phyloP scores from a whole-genome alignment of 1,139 yeast genomes.

The Waltiozyma sp. region DNA sequence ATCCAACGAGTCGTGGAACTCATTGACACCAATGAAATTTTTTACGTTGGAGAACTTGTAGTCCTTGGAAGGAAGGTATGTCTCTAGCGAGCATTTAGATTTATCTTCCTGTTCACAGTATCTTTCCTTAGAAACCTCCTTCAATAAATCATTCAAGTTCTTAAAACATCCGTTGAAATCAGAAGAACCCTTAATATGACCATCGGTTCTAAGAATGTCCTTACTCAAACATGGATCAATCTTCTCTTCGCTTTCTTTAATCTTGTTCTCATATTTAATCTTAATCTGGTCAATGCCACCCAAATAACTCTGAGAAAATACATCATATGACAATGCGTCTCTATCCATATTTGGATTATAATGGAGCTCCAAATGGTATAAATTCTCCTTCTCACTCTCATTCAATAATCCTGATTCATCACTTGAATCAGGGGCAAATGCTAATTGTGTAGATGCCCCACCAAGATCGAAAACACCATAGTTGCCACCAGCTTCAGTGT shows the following conservation, averaged over 20 bases:
- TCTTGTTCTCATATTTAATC: slow-evolving; percentile 31
- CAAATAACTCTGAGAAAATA: slow-evolving; percentile 63
- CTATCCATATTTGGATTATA: slow-evolving; percentile 26
- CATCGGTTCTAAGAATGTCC: slow-evolving; percentile 16
- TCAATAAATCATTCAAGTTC: slow-evolving; percentile 42
- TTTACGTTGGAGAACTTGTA: slow-evolving; percentile 28
- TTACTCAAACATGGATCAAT: slow-evolving; percentile 57
- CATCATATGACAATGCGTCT: slow-evolving; percentile 31
- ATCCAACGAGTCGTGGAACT: slow-evolving; percentile 38
- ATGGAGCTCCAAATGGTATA: slow-evolving; percentile 39
- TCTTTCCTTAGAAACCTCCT: slow-evolving; percentile 26
- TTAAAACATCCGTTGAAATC: slow-evolving; percentile 44
- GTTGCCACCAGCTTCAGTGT: slow-evolving; percentile 35
- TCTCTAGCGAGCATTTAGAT: slow-evolving; percentile 32
- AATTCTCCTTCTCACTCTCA: slow-evolving; percentile 41
- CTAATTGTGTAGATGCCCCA: slow-evolving; percentile 79
- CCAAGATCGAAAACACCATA: slow-evolving; percentile 81
- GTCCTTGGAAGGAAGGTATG: slow-evolving; percentile 72
- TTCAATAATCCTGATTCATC: slow-evolving; percentile 25
- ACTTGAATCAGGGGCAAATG: slow-evolving; percentile 46
- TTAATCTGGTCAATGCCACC: slow-evolving; percentile 76
- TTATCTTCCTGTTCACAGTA: slow-evolving; percentile 21
- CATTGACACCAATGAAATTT: slow-evolving; percentile 38
- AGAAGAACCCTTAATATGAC: slow-evolving; percentile 45
- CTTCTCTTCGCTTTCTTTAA: slow-evolving; percentile 22